These are phyloP conservation scores for Lentinula detonsa DNA, from an alignment of 768 basidiomycete genomes.

Conservation along the genomic window DNA sequence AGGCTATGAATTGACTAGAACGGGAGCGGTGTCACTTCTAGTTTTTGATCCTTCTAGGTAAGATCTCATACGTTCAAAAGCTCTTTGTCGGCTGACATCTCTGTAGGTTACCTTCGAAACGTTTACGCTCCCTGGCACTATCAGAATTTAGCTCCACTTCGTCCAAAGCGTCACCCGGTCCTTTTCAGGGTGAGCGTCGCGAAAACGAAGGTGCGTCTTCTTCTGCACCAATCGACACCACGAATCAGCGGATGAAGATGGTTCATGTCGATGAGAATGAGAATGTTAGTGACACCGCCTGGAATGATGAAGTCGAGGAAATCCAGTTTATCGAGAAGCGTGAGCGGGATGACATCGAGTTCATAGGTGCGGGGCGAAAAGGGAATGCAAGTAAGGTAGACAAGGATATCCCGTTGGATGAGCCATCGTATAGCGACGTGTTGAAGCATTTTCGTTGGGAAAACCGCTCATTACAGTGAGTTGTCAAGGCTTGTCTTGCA, in stretches of 20 bases:
- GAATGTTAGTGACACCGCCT: not conserved
- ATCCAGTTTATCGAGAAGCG: not conserved
- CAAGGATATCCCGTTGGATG: constrained; percentile 6
- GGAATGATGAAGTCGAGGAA: constrained; percentile 3
- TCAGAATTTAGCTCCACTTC: not conserved
- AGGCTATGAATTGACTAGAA: constrained; percentile 68
- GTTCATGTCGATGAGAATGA: not conserved
- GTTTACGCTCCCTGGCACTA: constrained; percentile 8
- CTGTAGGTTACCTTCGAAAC: constrained; percentile 19
- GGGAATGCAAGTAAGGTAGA: not conserved
- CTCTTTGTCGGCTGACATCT: not conserved
- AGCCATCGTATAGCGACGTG: constrained; percentile 24
- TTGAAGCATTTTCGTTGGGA: constrained; percentile 47
- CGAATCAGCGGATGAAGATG: not conserved
- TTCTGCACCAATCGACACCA: not conserved
- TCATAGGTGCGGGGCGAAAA: not conserved
- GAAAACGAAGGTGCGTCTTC: not conserved
- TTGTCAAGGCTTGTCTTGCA: constrained; percentile 3
- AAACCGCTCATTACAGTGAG: constrained; percentile 35
- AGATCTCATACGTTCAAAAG: constrained; percentile 9
- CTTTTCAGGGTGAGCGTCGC: not conserved
- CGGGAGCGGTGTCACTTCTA: constrained; percentile 57
- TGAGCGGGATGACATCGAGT: not conserved
- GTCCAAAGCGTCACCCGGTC: not conserved
- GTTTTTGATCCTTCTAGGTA: constrained; percentile 75